Percentiles rank a stretch among this genome's conserved stretches.
phyloP scores from a whole-genome alignment of 2,329 filamentous ascomycete genomes.

The Botryosphaeria dothidea region DNA sequence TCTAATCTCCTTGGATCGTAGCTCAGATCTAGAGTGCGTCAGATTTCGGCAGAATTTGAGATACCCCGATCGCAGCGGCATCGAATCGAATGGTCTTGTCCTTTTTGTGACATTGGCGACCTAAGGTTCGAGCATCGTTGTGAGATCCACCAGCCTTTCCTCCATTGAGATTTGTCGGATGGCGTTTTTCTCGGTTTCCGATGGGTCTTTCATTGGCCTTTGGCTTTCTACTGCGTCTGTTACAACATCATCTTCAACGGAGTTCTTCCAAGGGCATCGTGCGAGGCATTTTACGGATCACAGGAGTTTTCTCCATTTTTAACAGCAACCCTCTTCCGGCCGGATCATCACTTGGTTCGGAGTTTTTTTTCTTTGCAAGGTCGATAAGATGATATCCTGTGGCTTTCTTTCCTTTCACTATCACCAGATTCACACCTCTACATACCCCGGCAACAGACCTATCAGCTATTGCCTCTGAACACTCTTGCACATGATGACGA shows the following conservation, averaged over 20 bases:
- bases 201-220: neutral
- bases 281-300: slow-evolving; percentile 15
- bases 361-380: slow-evolving; percentile 1
- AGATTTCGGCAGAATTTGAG: slow-evolving; percentile 21
- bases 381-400: slow-evolving; percentile 17
- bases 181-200: slow-evolving; percentile 8
- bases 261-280: slow-evolving; percentile 14
- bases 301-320: slow-evolving; percentile 9
- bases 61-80: slow-evolving; percentile 18
- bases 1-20: slow-evolving; percentile 22
- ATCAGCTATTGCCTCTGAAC: slow-evolving; percentile 3
- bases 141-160: slow-evolving; percentile 10
- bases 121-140: neutral
- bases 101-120: neutral
- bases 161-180: slow-evolving; percentile 11
- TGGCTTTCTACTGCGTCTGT: neutral
- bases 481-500: slow-evolving; percentile 14
- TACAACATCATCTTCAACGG: slow-evolving; percentile 16
- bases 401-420: neutral
- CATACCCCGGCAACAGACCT: slow-evolving; percentile 12
- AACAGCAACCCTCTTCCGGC: slow-evolving; percentile 6
- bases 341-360: neutral
- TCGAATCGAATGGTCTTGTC: slow-evolving; percentile 16
- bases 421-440: neutral
- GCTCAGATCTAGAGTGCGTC: slow-evolving; percentile 15